Base-by-base conservation (phyloP, 83 land plant species). In the Thuja plicata region DNA sequence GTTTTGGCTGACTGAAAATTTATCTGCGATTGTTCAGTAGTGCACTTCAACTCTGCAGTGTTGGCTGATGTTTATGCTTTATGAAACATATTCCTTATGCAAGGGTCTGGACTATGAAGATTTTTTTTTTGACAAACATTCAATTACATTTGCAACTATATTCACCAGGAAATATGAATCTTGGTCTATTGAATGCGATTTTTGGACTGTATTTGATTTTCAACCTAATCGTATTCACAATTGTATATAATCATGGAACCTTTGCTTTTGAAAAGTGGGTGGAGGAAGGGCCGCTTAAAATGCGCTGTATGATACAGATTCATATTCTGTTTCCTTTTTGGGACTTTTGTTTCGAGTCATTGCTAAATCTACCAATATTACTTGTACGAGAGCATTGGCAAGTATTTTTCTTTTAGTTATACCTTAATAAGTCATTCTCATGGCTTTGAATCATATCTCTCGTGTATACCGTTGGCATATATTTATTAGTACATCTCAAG, bases 81-180 rank as follows among this genome's bases (percentile, higher is more conserved):
- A 82, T 24, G 54, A 46, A 82, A 82, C 85, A 45, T 3, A 45
- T 82, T 82, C 34, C n/a, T 82, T 45, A 82, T 45, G 52, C 52
- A 82, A 45, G 48, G 84, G 41, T 24, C 48, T 81, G 41, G 50
- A 27, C 6, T 71, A 2, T 81, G 10, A 10, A 48, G 52, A 0
- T 0, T 9, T 8, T 43, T 81, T 24, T 41, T 41, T 21, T 41
- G 32, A n/a, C 54, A 45, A 73, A 73, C 24, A 73, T 73, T 73
- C 77, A 82, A 45, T 2, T 82, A 19, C 52, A 45, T 15, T 82
- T 24, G 30, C 32, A 46, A 82, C 50, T 45, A 8, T 27, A 17
- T 24, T 27, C 52, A 82, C 13, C 35, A 82, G 30, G 85, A 82
- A 82, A 43, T 82, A 46, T 43, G 85, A 82, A 82, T 46, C 85